Base-by-base conservation (phyloP, 2,329 filamentous ascomycete species). In the Alternaria brassicicola region DNA sequence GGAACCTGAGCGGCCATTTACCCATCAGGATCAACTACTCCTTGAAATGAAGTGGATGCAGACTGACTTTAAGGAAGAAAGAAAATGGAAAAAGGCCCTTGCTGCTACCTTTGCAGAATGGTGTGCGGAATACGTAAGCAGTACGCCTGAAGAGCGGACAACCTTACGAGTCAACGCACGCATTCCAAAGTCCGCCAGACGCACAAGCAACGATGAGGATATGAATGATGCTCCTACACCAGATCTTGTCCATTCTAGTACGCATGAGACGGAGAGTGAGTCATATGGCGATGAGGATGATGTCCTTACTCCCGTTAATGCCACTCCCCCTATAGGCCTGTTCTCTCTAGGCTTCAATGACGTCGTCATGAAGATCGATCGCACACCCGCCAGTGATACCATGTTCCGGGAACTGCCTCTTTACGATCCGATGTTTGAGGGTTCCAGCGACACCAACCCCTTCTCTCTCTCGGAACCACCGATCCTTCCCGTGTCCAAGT, bases 21-120 rank as follows among this genome's bases (percentile, higher is more conserved):
- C 89, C 2, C 94, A 98, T 67, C 91, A 89, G 86, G 95, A 99
- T 78, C 85, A 94, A 51, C 77, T 98, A 54, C 81, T 99, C 30
- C 86, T 93, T 66, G 93, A 99, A 80, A 92, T 94, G 86, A 96
- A 93, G 76, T 98, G 94, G 94, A 96, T 99, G 92, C 87, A 93
- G 49, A 97, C 93, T 2, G 95, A 99, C 77, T 98, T 97, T 71
- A 86, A 90, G 50, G 92, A 97, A 77, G 95, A 98, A 76, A 84
- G 92, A 38, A 97, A 96, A 75, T 97, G 93, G 93, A 98, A 97
- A 79, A 88, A 87, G 72, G 86, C 90, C 2, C 85, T 89, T 33
- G 93, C 93, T 5, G 89, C 89, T 57, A 92, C 89, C 56, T 82
- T 97, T 59, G 95, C 93, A 1, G 83, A 88, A 69, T 91, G 89